Conservation (phyloP, 345 rosid species). For the Mallotus nudiflorus region DNA sequence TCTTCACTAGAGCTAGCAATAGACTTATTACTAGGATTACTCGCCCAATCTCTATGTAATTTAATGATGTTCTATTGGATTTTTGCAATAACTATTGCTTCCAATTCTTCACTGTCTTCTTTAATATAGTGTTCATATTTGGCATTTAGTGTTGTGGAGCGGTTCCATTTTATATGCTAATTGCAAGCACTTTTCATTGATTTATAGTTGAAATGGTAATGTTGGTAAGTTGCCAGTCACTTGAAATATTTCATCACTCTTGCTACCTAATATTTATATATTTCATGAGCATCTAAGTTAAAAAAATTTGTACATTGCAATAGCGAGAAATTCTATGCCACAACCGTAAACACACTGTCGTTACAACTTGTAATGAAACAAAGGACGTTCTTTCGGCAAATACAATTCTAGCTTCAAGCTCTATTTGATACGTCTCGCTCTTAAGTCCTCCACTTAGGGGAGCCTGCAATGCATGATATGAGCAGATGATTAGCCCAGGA, state of each 20-base stretch:
- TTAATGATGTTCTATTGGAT: too few relatives aligned
- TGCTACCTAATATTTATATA: neutral
- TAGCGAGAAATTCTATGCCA: neutral
- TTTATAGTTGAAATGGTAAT: too few relatives aligned
- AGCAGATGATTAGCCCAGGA: neutral
- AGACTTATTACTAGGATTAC: too few relatives aligned
- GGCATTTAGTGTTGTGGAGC: too few relatives aligned
- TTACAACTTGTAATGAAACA: slow-evolving; percentile 30
- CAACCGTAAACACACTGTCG: slow-evolving; percentile 21
- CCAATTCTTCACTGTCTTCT: too few relatives aligned
- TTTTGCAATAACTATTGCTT: too few relatives aligned
- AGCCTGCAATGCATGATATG: slow-evolving; percentile 46
- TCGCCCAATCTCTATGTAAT: too few relatives aligned
- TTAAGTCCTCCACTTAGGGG: slow-evolving; percentile 60
- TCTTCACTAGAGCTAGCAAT: too few relatives aligned
- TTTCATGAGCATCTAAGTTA: slow-evolving; percentile 3
- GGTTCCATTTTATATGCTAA: too few relatives aligned
- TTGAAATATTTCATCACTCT: neutral
- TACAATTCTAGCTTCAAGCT: slow-evolving; percentile 24
- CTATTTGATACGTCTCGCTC: neutral
- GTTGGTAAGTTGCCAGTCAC: too few relatives aligned
- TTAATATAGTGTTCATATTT: too few relatives aligned
- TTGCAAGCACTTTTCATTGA: too few relatives aligned
- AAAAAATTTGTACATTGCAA: neutral
- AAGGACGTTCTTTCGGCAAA: slow-evolving; percentile 15